Base-by-base conservation (phyloP, 176 grass and related monocot genomes). In the Pontederia paniculata region DNA sequence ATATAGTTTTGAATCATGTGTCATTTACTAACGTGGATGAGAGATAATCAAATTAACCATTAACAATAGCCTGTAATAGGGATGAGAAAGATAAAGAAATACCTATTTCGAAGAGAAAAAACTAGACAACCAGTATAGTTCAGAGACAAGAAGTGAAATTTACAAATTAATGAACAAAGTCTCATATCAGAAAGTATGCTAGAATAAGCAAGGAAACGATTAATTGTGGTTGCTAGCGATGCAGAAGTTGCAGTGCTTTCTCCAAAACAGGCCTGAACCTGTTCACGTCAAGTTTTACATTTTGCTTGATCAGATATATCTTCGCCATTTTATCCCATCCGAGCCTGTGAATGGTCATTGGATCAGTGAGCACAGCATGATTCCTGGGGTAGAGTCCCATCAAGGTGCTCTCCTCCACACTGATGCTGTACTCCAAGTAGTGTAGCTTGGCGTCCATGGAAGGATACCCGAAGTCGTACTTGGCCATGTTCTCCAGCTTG, bases 401-500 rank as follows among this genome's bases (percentile, higher is more conserved):
- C 48, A 97, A 77, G 68, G 74, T 90, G 73, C 93, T 97, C 60
- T 97, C 93, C 0, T 77, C 67, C 15, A 80, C 49, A 8, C 65
- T 57, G 18, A 97, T 88, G 66, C 86, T 81, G 65, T 97, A 97
- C 16, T 97, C 86, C 56, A 76, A 78, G 81, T 97, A 97, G 25
- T 55, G 59, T 20, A 97, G 57, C 10, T 74, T 72, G 71, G 89
- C 89, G 18, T 73, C 65, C 15, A 73, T 73, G 0, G 86, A 46
- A 0, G 93, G 86, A 67, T 66, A 10, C 44, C 74, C 86, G 22
- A 97, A 97, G 49, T 89, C 86, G 13, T 70, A 62, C 43, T 50
- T 58, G 16, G 77, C 85, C 50, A 97, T 87, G 13, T 80, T 74
- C 23, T 90, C 86, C 44, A 97, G 70, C 4, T 72, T 83, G 2